Conservation (phyloP, 2,329 filamentous ascomycete genomes). For the Calonectria montana region DNA sequence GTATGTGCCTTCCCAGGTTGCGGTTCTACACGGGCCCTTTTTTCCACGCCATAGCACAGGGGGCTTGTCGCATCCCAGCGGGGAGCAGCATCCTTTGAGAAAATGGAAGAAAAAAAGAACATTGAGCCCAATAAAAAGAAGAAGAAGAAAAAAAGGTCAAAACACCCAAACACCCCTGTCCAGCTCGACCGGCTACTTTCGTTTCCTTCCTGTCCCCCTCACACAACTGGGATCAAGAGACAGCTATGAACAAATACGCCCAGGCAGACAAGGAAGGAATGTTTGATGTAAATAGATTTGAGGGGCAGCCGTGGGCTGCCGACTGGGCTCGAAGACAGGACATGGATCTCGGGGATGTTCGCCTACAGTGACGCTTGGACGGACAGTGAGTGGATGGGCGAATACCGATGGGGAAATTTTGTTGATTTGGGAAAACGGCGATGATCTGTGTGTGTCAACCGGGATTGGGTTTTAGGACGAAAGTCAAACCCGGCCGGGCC, state of each 20-base stretch:
- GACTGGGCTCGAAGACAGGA: conserved; percentile 1
- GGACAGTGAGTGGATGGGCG: not conserved
- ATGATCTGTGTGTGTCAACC: not conserved
- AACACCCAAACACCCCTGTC: not conserved
- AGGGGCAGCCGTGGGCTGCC: not conserved
- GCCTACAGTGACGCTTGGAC: not conserved
- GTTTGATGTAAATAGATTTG: conserved; percentile 11
- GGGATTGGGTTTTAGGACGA: conserved; percentile 2
- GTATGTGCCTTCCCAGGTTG: not conserved
- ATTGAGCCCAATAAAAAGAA: not conserved
- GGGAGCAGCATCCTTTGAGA: not conserved
- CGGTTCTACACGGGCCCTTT: not conserved
- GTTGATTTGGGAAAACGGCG: not conserved
- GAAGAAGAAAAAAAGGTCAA: not conserved
- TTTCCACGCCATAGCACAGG: not conserved
- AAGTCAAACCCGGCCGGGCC: not conserved
- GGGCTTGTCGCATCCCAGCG: not conserved
- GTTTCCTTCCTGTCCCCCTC: not conserved
- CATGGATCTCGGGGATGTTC: conserved; percentile 9
- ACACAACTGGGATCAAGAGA: not conserved
- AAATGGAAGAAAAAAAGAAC: not conserved
- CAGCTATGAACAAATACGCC: not conserved
- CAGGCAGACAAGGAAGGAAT: not conserved
- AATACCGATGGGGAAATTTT: not conserved
- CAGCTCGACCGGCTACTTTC: not conserved